phyloP scores from a whole-genome alignment of 768 basidiomycete genomes.

The Tephrocybe sp. region DNA sequence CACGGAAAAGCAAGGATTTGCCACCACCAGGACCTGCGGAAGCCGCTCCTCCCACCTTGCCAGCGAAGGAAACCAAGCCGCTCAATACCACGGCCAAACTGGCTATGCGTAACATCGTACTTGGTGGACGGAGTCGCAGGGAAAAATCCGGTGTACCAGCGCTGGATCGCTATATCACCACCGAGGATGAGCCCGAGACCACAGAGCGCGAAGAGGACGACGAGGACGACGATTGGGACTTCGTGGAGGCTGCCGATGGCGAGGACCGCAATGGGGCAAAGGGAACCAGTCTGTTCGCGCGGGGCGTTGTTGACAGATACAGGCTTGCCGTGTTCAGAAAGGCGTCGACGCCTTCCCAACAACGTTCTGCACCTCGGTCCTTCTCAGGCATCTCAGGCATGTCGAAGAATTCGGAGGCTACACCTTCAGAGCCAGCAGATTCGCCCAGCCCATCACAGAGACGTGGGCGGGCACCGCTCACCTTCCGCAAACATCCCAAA shows the following conservation, averaged over 20 bases:
- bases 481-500: slow-evolving; percentile 70
- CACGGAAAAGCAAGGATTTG: slow-evolving; percentile 31
- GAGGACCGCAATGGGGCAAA: slow-evolving; percentile 82
- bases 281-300: slow-evolving; percentile 80
- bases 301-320: slow-evolving; percentile 91
- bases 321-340: slow-evolving; percentile 84
- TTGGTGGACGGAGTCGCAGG: slow-evolving; percentile 44
- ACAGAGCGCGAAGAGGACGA: slow-evolving; percentile 55
- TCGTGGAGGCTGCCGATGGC: slow-evolving; percentile 78
- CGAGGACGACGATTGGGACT: slow-evolving; percentile 90
- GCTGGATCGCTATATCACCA: slow-evolving; percentile 68
- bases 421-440: slow-evolving; percentile 36
- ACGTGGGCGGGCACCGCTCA: slow-evolving; percentile 67
- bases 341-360: slow-evolving; percentile 60
- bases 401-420: slow-evolving; percentile 53
- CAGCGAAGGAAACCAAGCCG: slow-evolving; percentile 29
- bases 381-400: slow-evolving; percentile 62
- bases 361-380: slow-evolving; percentile 41
- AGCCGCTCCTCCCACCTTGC: slow-evolving; percentile 26
- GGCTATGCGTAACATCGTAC: slow-evolving; percentile 20
- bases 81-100: slow-evolving; percentile 22
- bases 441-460: slow-evolving; percentile 54
- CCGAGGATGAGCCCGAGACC: slow-evolving; percentile 46
- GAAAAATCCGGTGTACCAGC: slow-evolving; percentile 86
- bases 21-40: slow-evolving; percentile 20